Evolutionary conservation across 768 basidiomycete species (phyloP).

Genomic region (Hortiboletus campestris): DNA sequence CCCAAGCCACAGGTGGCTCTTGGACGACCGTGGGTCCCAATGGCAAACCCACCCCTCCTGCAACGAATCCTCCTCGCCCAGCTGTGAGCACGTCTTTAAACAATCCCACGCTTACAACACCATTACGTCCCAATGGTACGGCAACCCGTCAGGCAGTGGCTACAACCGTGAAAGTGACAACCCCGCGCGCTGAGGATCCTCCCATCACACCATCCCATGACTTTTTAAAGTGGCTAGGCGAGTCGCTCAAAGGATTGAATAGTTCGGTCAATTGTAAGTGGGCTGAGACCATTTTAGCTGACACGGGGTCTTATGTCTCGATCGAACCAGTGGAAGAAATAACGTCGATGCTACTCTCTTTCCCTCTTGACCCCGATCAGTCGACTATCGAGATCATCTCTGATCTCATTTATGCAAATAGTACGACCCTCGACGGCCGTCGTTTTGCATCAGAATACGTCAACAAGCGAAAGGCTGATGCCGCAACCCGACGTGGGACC

Average conservation of each 20-base stretch:
- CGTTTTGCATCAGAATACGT: constrained; percentile 94
- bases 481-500: constrained; percentile 49
- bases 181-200: constrained; percentile 56
- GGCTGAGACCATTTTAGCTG: background rate
- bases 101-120: constrained; percentile 29
- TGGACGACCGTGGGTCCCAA: constrained; percentile 88
- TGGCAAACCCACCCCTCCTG: constrained; percentile 52
- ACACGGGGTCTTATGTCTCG: constrained; percentile 17
- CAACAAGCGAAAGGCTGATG: constrained; percentile 82
- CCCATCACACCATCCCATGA: constrained; percentile 76
- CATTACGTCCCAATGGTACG: constrained; percentile 39
- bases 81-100: constrained; percentile 30
- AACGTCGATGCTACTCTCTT: constrained; percentile 90
- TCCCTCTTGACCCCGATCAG: constrained; percentile 85
- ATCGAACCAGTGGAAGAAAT: constrained; percentile 83
- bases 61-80: constrained; percentile 35
- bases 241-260: constrained; percentile 74
- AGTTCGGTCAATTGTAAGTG: constrained; percentile 53
- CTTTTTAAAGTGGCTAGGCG: constrained; percentile 88
- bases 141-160: constrained; percentile 38
- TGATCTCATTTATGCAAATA: constrained; percentile 92
- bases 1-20: constrained; percentile 46
- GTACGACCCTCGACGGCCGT: constrained; percentile 91
- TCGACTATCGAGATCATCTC: constrained; percentile 89
- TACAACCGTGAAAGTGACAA: constrained; percentile 29